phyloP scores from a whole-genome alignment of 805 yeast genomes.

The Zygosaccharomyces pseudorouxii region DNA sequence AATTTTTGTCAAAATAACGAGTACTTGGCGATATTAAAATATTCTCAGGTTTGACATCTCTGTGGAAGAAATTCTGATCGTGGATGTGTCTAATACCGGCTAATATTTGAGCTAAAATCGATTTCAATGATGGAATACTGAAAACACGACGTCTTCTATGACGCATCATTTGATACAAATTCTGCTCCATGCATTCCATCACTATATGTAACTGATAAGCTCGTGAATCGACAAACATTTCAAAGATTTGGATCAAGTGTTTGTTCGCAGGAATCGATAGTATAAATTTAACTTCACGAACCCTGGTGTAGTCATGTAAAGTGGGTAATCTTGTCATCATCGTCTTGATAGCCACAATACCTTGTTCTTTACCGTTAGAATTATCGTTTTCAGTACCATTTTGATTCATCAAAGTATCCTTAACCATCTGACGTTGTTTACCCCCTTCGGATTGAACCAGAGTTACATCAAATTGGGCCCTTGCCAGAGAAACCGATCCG shows the following conservation, averaged over 20 bases:
- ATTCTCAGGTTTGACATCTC: constrained; percentile 94
- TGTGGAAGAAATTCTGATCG: constrained; percentile 52
- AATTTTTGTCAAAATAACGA: constrained; percentile 45
- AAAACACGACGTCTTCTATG: constrained; percentile 51
- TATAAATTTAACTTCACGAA: constrained; percentile 66
- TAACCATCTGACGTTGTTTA: constrained; percentile 7
- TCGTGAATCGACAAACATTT: constrained; percentile 66
- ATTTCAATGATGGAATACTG: constrained; percentile 54
- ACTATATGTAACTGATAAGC: constrained; percentile 65
- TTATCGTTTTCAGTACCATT: constrained; percentile 27
- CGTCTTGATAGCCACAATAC: constrained; percentile 74
- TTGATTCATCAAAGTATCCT: constrained; percentile 48
- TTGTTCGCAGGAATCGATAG: constrained; percentile 65
- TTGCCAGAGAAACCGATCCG: constrained; percentile 66
- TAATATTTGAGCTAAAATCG: constrained; percentile 66
- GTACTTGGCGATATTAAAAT: constrained; percentile 61
- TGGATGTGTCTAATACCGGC: constrained; percentile 84
- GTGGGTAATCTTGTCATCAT: constrained; percentile 54
- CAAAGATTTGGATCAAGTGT: constrained; percentile 68
- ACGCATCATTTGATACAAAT: constrained; percentile 70
- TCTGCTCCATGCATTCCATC: constrained; percentile 86
- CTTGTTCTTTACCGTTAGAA: constrained; percentile 32
- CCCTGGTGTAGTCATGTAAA: constrained; percentile 52
- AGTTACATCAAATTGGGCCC: constrained; percentile 34
- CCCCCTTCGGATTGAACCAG: constrained; percentile 2